A percentile compares a stretch with the other conserved stretches of the same genome.
These are phyloP conservation scores for Colletotrichum gloeosporioides DNA, from an alignment of 2,329 filamentous ascomycete genomes.

Conservation along the genomic window DNA sequence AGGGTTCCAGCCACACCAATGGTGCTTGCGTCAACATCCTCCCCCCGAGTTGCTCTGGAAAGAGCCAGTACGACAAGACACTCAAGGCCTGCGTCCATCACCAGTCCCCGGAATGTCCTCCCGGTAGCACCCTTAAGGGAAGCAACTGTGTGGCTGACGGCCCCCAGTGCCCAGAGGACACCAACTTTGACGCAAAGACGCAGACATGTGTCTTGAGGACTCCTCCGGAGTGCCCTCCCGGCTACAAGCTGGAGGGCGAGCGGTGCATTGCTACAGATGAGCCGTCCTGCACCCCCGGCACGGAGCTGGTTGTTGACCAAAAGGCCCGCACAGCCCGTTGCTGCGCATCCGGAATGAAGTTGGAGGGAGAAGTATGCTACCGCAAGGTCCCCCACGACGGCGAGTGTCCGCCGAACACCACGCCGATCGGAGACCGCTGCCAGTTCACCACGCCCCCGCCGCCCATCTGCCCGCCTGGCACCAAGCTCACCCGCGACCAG, in stretches of 20 bases:
- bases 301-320: not conserved
- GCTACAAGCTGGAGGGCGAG: not conserved
- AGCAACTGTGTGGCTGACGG: not conserved
- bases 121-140: not conserved
- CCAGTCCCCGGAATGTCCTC: not conserved
- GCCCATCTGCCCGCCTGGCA: rapidly evolving
- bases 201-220: not conserved
- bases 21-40: not conserved
- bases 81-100: not conserved
- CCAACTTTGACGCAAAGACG: not conserved
- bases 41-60: not conserved
- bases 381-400: not conserved
- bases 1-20: not conserved
- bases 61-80: not conserved
- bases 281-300: rapidly evolving
- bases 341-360: not conserved
- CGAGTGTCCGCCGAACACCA: not conserved
- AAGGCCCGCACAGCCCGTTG: not conserved
- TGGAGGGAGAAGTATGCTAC: not conserved
- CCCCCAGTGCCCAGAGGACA: not conserved
- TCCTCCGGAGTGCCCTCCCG: not conserved
- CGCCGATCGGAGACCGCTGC: not conserved
- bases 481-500: not conserved
- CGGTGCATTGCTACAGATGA: rapidly evolving
- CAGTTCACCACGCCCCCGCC: not conserved